Conservation (phyloP, 2,329 filamentous ascomycete genomes). For the Kalmusia sp. region DNA sequence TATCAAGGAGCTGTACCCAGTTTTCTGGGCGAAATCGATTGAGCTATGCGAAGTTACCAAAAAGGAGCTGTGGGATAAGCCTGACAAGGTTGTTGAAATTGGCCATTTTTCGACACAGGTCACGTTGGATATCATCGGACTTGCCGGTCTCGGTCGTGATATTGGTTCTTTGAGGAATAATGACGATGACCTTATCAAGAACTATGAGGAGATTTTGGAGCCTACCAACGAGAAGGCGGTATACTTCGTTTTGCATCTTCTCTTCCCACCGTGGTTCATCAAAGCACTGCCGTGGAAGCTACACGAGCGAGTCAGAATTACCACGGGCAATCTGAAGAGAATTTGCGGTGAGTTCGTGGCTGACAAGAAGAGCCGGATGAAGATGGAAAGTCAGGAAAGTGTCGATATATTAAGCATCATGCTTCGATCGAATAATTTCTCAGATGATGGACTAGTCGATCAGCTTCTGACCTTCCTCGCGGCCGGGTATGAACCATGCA, state of each 20-base stretch:
- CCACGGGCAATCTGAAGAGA: slow-evolving; percentile 44
- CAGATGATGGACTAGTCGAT: slow-evolving; percentile 60
- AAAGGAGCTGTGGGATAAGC: slow-evolving; percentile 53
- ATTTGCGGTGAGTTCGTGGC: slow-evolving; percentile 57
- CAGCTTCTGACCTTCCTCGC: slow-evolving; percentile 65
- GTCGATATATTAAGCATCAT: slow-evolving; percentile 57
- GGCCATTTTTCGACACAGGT: slow-evolving; percentile 53
- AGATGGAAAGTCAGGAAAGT: slow-evolving; percentile 37
- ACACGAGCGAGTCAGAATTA: slow-evolving; percentile 50
- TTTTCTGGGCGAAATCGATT: slow-evolving; percentile 80
- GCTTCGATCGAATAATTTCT: slow-evolving; percentile 60
- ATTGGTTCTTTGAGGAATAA: slow-evolving; percentile 50
- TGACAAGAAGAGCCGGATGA: slow-evolving; percentile 54
- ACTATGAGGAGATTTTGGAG: slow-evolving; percentile 53
- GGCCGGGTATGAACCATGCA: slow-evolving; percentile 53
- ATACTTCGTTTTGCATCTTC: slow-evolving; percentile 51
- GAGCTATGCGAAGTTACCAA: slow-evolving; percentile 72
- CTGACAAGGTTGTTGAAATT: slow-evolving; percentile 48
- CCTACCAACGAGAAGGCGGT: slow-evolving; percentile 56
- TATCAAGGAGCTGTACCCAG: slow-evolving; percentile 81
- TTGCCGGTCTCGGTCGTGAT: slow-evolving; percentile 54
- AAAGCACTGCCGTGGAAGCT: slow-evolving; percentile 55
- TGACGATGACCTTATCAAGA: slow-evolving; percentile 51
- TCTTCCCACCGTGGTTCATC: slow-evolving; percentile 49
- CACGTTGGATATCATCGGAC: slow-evolving; percentile 56